Conservation (phyloP, 345 rosid genomes). For the Lenwebbia sp. region DNA sequence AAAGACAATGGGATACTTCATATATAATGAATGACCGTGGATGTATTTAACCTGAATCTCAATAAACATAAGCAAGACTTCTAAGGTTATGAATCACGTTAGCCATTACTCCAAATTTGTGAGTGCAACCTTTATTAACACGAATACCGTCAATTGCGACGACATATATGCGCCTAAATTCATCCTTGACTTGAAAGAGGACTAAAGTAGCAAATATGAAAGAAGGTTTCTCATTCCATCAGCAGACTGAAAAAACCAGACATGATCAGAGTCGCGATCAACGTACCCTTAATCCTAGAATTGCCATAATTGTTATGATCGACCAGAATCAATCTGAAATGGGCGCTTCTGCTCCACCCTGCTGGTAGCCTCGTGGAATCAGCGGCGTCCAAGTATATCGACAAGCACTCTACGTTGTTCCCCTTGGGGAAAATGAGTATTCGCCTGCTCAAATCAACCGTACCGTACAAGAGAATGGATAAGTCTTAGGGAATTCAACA, state of each 20-base stretch:
- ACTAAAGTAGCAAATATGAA: too few relatives aligned
- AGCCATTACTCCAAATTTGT: background rate
- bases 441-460: slow-evolving; percentile 19
- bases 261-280: background rate
- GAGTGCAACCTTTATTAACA: background rate
- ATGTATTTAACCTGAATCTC: background rate
- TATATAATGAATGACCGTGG: background rate
- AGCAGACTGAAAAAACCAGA: background rate
- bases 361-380: slow-evolving; percentile 6
- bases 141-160: background rate
- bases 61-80: background rate
- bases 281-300: background rate
- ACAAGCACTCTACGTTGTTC: slow-evolving; percentile 4
- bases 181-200: too few relatives aligned
- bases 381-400: slow-evolving; percentile 13
- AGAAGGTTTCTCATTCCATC: background rate
- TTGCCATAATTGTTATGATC: background rate
- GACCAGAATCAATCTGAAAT: slow-evolving; percentile 8
- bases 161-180: background rate
- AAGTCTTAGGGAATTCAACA: slow-evolving; percentile 1
- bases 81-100: background rate
- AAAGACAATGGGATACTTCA: background rate
- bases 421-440: slow-evolving; percentile 11
- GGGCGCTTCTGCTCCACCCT: slow-evolving; percentile 15
- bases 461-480: slow-evolving; percentile 36